Evolutionary conservation across 2,329 filamentous ascomycete genomes (phyloP).

Genomic region (Zarea fungicola): DNA sequence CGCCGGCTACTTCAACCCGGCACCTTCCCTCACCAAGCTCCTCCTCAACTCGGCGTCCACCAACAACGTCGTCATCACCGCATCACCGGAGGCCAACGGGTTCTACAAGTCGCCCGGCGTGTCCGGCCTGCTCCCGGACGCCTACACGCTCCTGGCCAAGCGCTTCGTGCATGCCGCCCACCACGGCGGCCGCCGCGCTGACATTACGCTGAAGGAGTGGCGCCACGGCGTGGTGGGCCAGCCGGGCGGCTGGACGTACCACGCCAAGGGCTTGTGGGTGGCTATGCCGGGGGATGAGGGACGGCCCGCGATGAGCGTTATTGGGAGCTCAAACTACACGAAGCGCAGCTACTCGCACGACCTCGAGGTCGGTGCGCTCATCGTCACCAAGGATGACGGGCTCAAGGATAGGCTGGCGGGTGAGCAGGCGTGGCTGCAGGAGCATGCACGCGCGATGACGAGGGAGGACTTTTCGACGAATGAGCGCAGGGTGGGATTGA

Average conservation of each 20-base stretch:
- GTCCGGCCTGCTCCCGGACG: constrained; percentile 83
- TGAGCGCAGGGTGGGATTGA: constrained; percentile 78
- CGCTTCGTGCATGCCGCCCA: constrained; percentile 65
- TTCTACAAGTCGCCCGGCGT: constrained; percentile 88
- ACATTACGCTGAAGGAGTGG: constrained; percentile 82
- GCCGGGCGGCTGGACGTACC: constrained; percentile 90
- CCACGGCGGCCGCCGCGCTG: constrained; percentile 40
- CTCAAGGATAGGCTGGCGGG: constrained; percentile 69
- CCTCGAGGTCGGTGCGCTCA: constrained; percentile 80
- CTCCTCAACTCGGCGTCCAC: constrained; percentile 67
- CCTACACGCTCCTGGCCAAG: constrained; percentile 83
- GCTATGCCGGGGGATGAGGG: constrained; percentile 58
- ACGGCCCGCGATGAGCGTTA: constrained; percentile 69
- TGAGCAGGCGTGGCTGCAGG: constrained; percentile 76
- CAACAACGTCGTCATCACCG: constrained; percentile 80
- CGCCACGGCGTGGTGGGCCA: constrained; percentile 72
- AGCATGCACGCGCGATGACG: constrained; percentile 63
- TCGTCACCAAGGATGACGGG: constrained; percentile 71
- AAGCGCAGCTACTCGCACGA: constrained; percentile 89
- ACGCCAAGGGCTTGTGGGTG: constrained; percentile 94
- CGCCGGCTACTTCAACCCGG: constrained; percentile 97
- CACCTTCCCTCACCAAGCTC: constrained; percentile 72
- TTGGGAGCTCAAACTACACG: constrained; percentile 95
- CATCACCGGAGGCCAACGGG: constrained; percentile 88
- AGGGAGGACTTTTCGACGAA: constrained; percentile 73